These are phyloP conservation scores for Rauvolfia tetraphylla DNA, from an alignment of 257 asterid species.

Conservation along the genomic window DNA sequence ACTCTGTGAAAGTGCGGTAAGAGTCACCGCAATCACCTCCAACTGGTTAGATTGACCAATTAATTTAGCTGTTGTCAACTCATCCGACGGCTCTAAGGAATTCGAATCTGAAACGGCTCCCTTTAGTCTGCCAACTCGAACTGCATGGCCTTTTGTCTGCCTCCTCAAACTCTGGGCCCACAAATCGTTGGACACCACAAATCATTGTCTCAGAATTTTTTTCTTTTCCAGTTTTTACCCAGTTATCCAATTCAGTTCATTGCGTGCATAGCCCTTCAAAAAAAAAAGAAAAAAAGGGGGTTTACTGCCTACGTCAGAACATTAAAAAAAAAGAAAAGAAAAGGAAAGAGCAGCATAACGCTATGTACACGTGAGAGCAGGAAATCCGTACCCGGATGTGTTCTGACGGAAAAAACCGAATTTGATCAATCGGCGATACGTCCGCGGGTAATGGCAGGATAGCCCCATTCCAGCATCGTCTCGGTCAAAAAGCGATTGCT, in stretches of 20 bases:
- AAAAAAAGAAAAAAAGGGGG: no score
- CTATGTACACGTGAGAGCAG: slow-evolving; percentile 15
- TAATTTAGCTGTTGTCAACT: neutral
- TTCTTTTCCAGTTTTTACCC: no score
- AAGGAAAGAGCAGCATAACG: neutral
- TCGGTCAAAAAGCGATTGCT: slow-evolving; percentile 23
- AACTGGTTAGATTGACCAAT: neutral
- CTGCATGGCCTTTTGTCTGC: neutral
- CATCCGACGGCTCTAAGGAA: neutral
- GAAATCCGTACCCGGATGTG: slow-evolving; percentile 33
- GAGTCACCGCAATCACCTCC: neutral
- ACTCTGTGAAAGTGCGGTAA: neutral
- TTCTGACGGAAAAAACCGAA: slow-evolving; percentile 22
- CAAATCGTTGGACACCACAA: neutral
- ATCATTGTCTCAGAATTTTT: neutral
- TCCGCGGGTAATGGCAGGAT: slow-evolving; percentile 29
- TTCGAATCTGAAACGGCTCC: neutral
- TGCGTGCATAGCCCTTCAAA: no score
- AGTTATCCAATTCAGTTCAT: no score
- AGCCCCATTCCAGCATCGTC: slow-evolving; percentile 13
- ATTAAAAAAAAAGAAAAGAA: neutral
- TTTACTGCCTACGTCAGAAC: neutral
- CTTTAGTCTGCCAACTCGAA: neutral
- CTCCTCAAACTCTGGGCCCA: neutral
- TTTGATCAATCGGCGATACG: slow-evolving; percentile 30